phyloP scores from a whole-genome alignment of 106 monocot genomes.

The Acorus calamus region DNA sequence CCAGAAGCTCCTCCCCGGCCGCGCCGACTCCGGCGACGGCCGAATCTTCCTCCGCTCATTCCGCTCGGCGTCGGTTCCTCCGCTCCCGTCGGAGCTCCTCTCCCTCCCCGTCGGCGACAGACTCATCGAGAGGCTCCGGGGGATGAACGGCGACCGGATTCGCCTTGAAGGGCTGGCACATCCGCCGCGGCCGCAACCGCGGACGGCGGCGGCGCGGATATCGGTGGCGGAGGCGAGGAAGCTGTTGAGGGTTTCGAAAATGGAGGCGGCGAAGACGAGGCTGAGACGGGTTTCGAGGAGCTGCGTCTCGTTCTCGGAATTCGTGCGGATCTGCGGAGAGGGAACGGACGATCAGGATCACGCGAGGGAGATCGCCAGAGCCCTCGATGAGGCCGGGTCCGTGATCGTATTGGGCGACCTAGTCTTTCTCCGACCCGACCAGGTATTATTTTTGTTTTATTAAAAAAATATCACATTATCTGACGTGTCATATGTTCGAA shows the following conservation, averaged over 20 bases:
- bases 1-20: not conserved
- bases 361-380: slow-evolving; percentile 33
- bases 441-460: slow-evolving; percentile 25
- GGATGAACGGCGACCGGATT: slow-evolving; percentile 21
- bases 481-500: not conserved
- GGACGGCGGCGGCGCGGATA: too few species aligned
- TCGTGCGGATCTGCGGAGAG: slow-evolving; percentile 42
- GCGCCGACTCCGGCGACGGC: slow-evolving; percentile 3
- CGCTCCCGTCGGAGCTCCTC: slow-evolving; percentile 14
- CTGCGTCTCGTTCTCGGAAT: slow-evolving; percentile 36
- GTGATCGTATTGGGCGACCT: slow-evolving; percentile 60
- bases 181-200: slow-evolving; percentile 16
- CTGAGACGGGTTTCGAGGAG: slow-evolving; percentile 20
- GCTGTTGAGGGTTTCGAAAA: slow-evolving; percentile 41
- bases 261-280: slow-evolving; percentile 46
- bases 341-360: slow-evolving; percentile 17
- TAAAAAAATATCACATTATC: too few species aligned
- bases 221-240: slow-evolving; percentile 54
- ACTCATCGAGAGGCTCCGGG: slow-evolving; percentile 25
- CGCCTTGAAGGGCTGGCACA: slow-evolving; percentile 26
- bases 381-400: slow-evolving; percentile 60
- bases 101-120: slow-evolving; percentile 11
- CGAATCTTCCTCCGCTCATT: not conserved
- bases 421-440: slow-evolving; percentile 67
- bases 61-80: slow-evolving; percentile 3